phyloP scores from a whole-genome alignment of 768 basidiomycete species.

The Suillus fuscotomentosus region DNA sequence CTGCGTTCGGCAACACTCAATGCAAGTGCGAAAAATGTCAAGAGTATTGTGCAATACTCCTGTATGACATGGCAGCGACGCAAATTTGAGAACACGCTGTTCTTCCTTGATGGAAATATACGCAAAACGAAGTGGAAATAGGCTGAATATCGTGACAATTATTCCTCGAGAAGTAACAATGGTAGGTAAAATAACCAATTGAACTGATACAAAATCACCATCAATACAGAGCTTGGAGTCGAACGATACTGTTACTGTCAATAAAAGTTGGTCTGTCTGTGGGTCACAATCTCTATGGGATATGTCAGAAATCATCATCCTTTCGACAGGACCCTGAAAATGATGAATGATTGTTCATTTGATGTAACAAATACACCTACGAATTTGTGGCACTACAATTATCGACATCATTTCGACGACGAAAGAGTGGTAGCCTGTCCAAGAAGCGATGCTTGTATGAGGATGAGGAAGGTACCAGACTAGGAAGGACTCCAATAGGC shows the following conservation, averaged over 20 bases:
- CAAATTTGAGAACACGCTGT: neutral
- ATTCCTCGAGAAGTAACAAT: neutral
- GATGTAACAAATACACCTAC: neutral
- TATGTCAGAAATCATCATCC: neutral
- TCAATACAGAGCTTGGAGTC: neutral
- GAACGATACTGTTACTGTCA: neutral
- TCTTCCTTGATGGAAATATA: neutral
- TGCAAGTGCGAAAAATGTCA: neutral
- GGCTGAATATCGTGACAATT: neutral
- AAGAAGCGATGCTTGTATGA: neutral
- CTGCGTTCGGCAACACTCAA: neutral
- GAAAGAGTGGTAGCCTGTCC: neutral
- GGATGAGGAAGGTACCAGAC: neutral
- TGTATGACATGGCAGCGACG: neutral
- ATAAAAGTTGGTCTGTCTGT: neutral
- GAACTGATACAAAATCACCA: neutral
- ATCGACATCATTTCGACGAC: neutral
- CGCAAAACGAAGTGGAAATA: neutral
- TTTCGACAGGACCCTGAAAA: neutral
- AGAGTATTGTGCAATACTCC: neutral
- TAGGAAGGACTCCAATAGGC: neutral
- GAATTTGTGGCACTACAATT: neutral
- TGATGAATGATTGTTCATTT: neutral
- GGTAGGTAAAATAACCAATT: neutral
- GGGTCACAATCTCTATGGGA: neutral